These are phyloP conservation scores for Porphyra umbilicalis DNA, from an alignment of 31 red algal genomes.

Conservation along the genomic window DNA sequence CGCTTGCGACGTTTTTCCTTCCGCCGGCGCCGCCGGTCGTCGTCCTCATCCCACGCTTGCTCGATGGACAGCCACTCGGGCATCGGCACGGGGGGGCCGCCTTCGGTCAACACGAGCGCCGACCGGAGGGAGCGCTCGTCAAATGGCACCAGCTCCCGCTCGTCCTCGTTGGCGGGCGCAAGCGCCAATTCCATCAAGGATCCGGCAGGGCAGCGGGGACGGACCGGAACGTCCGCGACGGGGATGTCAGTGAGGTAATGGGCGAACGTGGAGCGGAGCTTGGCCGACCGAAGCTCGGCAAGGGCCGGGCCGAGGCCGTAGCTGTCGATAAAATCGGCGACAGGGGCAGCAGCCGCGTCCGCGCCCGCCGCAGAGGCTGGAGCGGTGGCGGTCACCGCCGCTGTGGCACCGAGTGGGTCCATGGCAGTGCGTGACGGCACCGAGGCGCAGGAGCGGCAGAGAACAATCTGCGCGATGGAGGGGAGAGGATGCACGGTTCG, in stretches of 20 bases:
- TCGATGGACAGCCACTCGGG: slow-evolving; percentile 50
- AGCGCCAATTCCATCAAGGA: slow-evolving; percentile 33
- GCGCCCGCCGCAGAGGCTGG: too few relatives aligned
- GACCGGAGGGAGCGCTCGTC: slow-evolving; percentile 35
- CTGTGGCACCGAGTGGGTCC: too few relatives aligned
- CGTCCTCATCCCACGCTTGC: slow-evolving; percentile 43
- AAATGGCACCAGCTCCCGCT: slow-evolving; percentile 32
- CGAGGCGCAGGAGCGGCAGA: too few relatives aligned
- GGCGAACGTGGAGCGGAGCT: slow-evolving; percentile 53
- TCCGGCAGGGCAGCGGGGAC: slow-evolving; percentile 56
- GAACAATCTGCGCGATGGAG: too few relatives aligned
- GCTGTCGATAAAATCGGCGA: slow-evolving; percentile 25
- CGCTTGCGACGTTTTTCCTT: slow-evolving; percentile 42
- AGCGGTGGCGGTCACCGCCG: too few relatives aligned
- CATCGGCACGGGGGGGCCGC: slow-evolving; percentile 11
- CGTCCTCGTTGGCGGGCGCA: slow-evolving; percentile 52
- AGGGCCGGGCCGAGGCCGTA: slow-evolving; percentile 37
- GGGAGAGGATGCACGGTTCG: too few relatives aligned
- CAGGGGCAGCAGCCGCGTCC: too few relatives aligned
- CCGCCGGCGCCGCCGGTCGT: slow-evolving; percentile 15
- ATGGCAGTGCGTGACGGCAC: too few relatives aligned
- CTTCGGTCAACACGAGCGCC: slow-evolving; percentile 40
- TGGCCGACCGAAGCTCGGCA: slow-evolving; percentile 23
- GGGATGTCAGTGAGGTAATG: slow-evolving; percentile 40
- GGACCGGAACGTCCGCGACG: slow-evolving; percentile 37